Evolutionary conservation across 2,329 filamentous ascomycete species (phyloP), one percentile per base, ranked within the genome.

Genomic region (Cadophora luteo-olivacea): DNA sequence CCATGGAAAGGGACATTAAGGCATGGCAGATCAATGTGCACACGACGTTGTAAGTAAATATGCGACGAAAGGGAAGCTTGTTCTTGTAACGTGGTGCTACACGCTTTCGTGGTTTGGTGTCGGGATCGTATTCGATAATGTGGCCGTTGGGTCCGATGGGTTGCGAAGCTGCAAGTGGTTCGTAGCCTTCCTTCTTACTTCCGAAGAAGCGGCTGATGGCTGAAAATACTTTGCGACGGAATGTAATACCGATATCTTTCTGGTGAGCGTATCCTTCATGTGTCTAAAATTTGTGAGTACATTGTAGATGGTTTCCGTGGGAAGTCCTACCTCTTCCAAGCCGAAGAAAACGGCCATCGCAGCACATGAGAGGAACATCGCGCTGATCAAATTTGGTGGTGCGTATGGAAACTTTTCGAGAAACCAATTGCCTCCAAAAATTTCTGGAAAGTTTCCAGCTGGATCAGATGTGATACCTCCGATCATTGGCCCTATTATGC

Each of bases 1-100:
- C 86, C 77, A 88, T 85, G 75, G 89, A 87, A 69, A 88, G 83
- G 54, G 86, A 85, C 62, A 90, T 84, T 32, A 89, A 81, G 60
- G 84, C 84, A 70, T 89, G 86, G 52, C 81, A 82, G 36, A 88
- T 74, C 2, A 76, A 68, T 0, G 72, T 75, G 61, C 89, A 86
- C 62, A 89, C 84, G 29, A 77, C 76, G 49, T 76, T 77, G 60
- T 74, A 74, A 19, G 76, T 75, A 55, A 77, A 75, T 24, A 77
- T 72, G 19, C 73, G 69, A 80, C 82, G 79, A 76, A 89, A 88
- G 0, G 85, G 80, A 1, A 88, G 81, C 14, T 73, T 74, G 66
- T 72, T 74, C 9, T 68, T 72, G 61, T 78, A 78, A 1, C 74
- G 70, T 9, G 76, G 72, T 54, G 72, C 70, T 7, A 74, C 67